A percentile compares a stretch with the other conserved stretches of the same genome.
Evolutionary conservation across 2,329 filamentous ascomycete genomes (phyloP).

Genomic region (Macrophomina tecta): DNA sequence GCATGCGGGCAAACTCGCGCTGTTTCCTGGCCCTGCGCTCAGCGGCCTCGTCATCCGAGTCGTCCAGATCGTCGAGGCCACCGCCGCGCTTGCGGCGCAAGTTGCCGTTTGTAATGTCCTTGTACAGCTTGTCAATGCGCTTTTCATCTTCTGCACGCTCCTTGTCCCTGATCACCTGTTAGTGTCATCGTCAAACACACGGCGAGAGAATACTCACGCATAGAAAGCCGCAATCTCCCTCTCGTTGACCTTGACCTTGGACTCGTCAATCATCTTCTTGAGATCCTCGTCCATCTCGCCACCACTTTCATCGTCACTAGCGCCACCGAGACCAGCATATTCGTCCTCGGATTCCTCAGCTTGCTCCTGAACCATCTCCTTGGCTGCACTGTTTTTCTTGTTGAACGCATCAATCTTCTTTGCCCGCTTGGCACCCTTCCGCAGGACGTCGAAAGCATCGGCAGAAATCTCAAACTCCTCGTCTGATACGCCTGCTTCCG

Average conservation of each 20-base stretch:
- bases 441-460: conserved; percentile 72
- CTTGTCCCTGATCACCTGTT: conserved; percentile 64
- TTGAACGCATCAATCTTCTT: conserved; percentile 64
- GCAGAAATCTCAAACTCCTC: conserved; percentile 47
- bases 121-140: conserved; percentile 87
- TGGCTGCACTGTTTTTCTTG: conserved; percentile 86
- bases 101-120: conserved; percentile 87
- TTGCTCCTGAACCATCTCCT: conserved; percentile 84
- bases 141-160: conserved; percentile 83
- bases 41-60: conserved; percentile 82
- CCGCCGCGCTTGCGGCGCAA: conserved; percentile 78
- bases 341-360: conserved; percentile 98
- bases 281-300: conserved; percentile 77
- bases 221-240: conserved; percentile 83
- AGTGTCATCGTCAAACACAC: conserved; percentile 27
- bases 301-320: conserved; percentile 82
- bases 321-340: conserved; percentile 91
- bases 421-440: conserved; percentile 66
- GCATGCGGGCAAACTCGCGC: conserved; percentile 88
- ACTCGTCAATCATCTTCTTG: conserved; percentile 86
- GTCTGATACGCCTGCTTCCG: conserved; percentile 34
- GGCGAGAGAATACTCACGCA: conserved; percentile 67
- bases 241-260: conserved; percentile 77
- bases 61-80: conserved; percentile 83
- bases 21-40: conserved; percentile 82